phyloP scores from a whole-genome alignment of 2,329 filamentous ascomycete genomes.

The Talaromyces sp. region DNA sequence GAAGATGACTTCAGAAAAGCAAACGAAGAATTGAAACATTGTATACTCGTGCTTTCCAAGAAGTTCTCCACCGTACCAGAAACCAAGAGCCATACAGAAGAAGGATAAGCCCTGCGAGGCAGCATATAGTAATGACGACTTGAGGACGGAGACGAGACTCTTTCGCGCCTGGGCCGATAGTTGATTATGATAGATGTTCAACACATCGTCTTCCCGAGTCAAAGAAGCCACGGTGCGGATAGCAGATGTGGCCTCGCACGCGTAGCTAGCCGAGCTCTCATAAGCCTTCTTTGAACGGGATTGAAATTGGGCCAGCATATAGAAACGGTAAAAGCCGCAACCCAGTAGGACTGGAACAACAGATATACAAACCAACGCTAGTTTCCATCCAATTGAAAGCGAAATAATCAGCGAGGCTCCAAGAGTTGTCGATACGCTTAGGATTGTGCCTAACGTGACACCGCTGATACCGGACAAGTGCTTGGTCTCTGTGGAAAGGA shows the following conservation, averaged over 20 bases:
- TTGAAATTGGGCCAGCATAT: conserved; percentile 74
- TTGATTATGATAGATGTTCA: conserved; percentile 63
- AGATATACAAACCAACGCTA: conserved; percentile 77
- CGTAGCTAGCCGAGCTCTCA: conserved; percentile 74
- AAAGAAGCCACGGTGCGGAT: conserved; percentile 91
- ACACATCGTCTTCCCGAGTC: conserved; percentile 78
- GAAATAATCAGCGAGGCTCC: conserved; percentile 66
- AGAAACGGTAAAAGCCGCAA: conserved; percentile 86
- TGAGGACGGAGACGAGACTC: conserved; percentile 69
- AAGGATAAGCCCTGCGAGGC: conserved; percentile 80
- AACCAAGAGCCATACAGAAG: conserved; percentile 77
- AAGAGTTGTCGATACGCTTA: conserved; percentile 76
- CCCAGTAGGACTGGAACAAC: conserved; percentile 71
- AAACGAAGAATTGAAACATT: conserved; percentile 86
- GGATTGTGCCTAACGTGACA: conserved; percentile 77
- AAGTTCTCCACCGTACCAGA: conserved; percentile 84
- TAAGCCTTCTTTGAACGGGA: conserved; percentile 74
- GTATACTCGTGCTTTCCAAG: conserved; percentile 67
- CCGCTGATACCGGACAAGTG: conserved; percentile 87
- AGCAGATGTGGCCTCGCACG: conserved; percentile 86
- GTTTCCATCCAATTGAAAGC: conserved; percentile 76
- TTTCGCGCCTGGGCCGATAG: conserved; percentile 63
- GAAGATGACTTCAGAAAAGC: conserved; percentile 82
- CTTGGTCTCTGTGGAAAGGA: conserved; percentile 83
- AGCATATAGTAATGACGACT: conserved; percentile 75